Evolutionary conservation across 1,284 basidiomycete genomes (phyloP).

Genomic region (Cutaneotrichosporon sp.): DNA sequence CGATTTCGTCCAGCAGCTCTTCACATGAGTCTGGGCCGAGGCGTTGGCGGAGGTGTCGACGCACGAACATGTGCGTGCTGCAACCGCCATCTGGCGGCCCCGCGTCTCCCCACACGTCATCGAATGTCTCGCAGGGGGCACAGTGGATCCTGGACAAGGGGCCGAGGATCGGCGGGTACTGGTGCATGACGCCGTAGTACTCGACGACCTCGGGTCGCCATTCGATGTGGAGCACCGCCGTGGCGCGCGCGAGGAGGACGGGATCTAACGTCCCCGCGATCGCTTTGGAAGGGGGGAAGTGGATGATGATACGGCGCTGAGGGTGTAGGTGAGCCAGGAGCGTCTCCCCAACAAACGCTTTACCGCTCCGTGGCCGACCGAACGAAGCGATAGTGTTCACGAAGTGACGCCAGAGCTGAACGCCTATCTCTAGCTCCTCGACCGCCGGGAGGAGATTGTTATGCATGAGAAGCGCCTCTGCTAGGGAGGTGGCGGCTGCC

Average conservation of each 20-base stretch:
- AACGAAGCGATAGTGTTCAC: slow-evolving; percentile 17
- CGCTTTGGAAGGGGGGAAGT: slow-evolving; percentile 7
- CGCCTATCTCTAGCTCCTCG: slow-evolving; percentile 9
- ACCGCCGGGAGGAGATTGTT: not conserved
- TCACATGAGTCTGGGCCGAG: slow-evolving; percentile 8
- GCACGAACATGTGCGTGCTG: slow-evolving; percentile 9
- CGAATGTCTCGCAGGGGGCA: slow-evolving; percentile 1
- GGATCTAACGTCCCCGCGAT: slow-evolving; percentile 13
- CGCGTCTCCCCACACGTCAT: not conserved
- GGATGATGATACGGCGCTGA: slow-evolving; percentile 2
- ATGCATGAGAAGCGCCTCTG: slow-evolving; percentile 15
- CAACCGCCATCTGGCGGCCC: slow-evolving; percentile 3
- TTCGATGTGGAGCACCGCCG: slow-evolving; percentile 14
- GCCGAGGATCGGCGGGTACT: slow-evolving; percentile 15
- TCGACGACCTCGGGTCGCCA: slow-evolving; percentile 13
- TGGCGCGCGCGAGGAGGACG: slow-evolving; percentile 15
- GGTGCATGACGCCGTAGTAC: slow-evolving; percentile 10
- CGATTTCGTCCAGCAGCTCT: slow-evolving; percentile 17
- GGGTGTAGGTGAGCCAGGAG: slow-evolving; percentile 16
- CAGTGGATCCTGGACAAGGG: slow-evolving; percentile 9
- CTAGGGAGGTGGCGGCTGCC: slow-evolving; percentile 4
- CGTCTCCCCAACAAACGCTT: slow-evolving; percentile 16
- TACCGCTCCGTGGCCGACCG: slow-evolving; percentile 13
- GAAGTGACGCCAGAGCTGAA: slow-evolving; percentile 15
- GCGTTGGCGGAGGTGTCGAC: slow-evolving; percentile 14